Base-by-base conservation (phyloP, 371 early-diverging fungal genomes). In the Nematocida ironsii region DNA sequence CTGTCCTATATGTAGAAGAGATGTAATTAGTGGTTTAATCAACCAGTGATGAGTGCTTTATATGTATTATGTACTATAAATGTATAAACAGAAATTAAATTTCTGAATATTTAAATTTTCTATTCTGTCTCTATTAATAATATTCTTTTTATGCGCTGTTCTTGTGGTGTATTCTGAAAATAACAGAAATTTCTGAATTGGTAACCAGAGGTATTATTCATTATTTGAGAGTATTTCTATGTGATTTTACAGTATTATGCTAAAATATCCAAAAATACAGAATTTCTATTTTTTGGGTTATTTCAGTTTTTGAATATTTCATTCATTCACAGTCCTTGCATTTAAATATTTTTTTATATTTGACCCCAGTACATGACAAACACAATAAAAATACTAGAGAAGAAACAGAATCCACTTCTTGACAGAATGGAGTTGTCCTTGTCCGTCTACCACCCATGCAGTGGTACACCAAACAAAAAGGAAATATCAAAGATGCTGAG, bases 381-480 rank as follows among this genome's bases (percentile, higher is more conserved):
- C 47, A 62, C 57, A 9, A 61, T 83, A 55, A 83, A 84, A 64
- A 74, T 84, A 33, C 47, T 66, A 6, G 84, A 83, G 78, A 78
- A 47, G 33, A 71, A 64, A 52, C 55, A 84, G n/a, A 86, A 86
- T 69, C 58, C 55, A 11, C 71, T 85, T 18, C 72, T 86, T 5
- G 70, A 72, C 50, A 82, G 86, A 66, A 84, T 73, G 58, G 86
- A 86, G 74, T 54, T 86, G n/a, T 70, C 70, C 50, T 61, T 86
- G 11, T 75, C 68, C n/a, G 74, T 83, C n/a, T 72, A 71, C 40
- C 86, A 86, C 61, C 73, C 83, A 39, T 71, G 72, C 13, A 56
- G 67, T 20, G 47, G 84, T n/a, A 78, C 80, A 23, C 86, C 86
- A 27, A 27, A 54, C 33, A 85, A 83, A 83, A 73, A 86, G 48